These are phyloP conservation scores for Aureobasidium sp. DNA, from an alignment of 2,329 filamentous ascomycete genomes.

Conservation along the genomic window DNA sequence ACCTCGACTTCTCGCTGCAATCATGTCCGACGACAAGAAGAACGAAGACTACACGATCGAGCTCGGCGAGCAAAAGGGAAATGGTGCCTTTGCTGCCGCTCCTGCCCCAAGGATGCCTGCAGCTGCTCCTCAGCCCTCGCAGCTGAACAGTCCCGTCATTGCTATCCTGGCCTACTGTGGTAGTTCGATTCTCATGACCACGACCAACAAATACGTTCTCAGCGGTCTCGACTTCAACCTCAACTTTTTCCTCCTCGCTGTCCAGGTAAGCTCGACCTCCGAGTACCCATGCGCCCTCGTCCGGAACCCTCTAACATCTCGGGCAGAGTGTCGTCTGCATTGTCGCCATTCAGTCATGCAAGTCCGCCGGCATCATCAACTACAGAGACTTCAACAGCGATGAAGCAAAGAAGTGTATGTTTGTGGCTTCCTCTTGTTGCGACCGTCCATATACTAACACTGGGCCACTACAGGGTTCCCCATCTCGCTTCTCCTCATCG, in stretches of 20 bases:
- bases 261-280: slow-evolving; percentile 64
- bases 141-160: slow-evolving; percentile 55
- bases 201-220: slow-evolving; percentile 99
- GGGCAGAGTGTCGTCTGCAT: slow-evolving; percentile 81
- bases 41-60: slow-evolving; percentile 67
- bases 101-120: slow-evolving; percentile 41
- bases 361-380: slow-evolving; percentile 72
- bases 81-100: slow-evolving; percentile 37
- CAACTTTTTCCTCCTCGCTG: slow-evolving; percentile 86
- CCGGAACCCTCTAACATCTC: not conserved
- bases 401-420: slow-evolving; percentile 86
- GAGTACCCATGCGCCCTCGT: not conserved
- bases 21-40: slow-evolving; percentile 85
- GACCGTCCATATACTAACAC: slow-evolving; percentile 1
- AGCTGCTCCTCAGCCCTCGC: slow-evolving; percentile 32
- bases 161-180: slow-evolving; percentile 87
- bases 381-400: slow-evolving; percentile 78
- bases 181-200: slow-evolving; percentile 97
- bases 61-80: slow-evolving; percentile 54
- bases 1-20: slow-evolving; percentile 19
- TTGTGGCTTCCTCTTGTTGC: not conserved
- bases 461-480: slow-evolving; percentile 66
- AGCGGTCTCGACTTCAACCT: slow-evolving; percentile 88
- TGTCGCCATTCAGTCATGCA: slow-evolving; percentile 72
- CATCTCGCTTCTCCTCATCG: slow-evolving; percentile 88